These are phyloP conservation scores for Geosmithia morbida DNA, from an alignment of 2,329 filamentous ascomycete species.

Conservation along the genomic window DNA sequence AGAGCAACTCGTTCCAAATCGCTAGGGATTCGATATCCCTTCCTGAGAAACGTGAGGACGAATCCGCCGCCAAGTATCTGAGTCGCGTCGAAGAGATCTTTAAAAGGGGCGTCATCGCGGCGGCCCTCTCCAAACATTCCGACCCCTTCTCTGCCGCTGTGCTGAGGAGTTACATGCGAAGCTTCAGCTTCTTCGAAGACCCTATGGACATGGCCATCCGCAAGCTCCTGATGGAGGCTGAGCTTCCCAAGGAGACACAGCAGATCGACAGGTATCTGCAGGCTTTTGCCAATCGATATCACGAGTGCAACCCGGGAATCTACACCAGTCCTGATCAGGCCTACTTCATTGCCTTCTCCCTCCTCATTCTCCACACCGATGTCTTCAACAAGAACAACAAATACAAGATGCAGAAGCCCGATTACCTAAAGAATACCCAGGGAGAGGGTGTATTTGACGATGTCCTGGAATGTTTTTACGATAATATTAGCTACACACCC, in stretches of 20 bases:
- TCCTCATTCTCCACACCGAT: slow-evolving; percentile 92
- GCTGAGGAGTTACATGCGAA: slow-evolving; percentile 86
- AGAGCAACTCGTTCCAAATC: slow-evolving; percentile 71
- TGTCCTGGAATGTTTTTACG: slow-evolving; percentile 90
- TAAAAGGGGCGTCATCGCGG: slow-evolving; percentile 70
- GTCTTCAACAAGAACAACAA: slow-evolving; percentile 99
- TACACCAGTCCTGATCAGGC: slow-evolving; percentile 84
- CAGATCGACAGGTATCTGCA: slow-evolving; percentile 93
- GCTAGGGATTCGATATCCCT: slow-evolving; percentile 56
- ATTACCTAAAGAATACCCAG: slow-evolving; percentile 89
- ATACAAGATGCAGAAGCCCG: slow-evolving; percentile 91
- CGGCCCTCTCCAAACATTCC: slow-evolving; percentile 69
- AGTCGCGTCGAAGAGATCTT: slow-evolving; percentile 68
- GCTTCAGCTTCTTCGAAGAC: slow-evolving; percentile 89
- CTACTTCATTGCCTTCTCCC: slow-evolving; percentile 96
- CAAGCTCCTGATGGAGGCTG: slow-evolving; percentile 91
- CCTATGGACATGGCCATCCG: slow-evolving; percentile 96
- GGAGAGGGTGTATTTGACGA: slow-evolving; percentile 90
- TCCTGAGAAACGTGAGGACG: slow-evolving; percentile 71
- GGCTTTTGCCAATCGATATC: slow-evolving; percentile 89
- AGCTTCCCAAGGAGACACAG: slow-evolving; percentile 92
- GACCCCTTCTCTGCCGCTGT: slow-evolving; percentile 76
- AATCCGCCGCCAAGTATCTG: slow-evolving; percentile 82
- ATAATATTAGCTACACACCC: slow-evolving; percentile 95
- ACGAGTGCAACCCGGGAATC: slow-evolving; percentile 96